A percentile compares a stretch with the other conserved stretches of the same genome.
phyloP scores from a whole-genome alignment of 176 grass and related monocot species.

The Oryza australiensis region DNA sequence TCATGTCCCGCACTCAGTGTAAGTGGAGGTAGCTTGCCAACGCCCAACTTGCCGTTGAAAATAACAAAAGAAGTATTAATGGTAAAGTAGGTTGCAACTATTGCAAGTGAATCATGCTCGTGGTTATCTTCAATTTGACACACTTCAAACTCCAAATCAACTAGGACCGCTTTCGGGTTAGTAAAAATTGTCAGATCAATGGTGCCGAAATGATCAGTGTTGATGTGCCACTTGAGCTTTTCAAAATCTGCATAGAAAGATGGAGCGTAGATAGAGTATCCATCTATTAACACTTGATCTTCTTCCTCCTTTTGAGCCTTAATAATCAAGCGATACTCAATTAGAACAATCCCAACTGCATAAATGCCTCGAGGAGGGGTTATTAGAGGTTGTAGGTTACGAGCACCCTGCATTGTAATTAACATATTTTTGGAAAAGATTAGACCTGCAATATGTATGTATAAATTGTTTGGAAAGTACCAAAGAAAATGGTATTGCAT shows the following conservation, averaged over 20 bases:
- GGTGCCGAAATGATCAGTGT: not conserved
- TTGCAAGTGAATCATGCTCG: not conserved
- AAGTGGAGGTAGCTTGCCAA: not conserved
- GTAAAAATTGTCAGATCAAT: not conserved
- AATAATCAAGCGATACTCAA: not conserved
- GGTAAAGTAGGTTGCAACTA: not conserved
- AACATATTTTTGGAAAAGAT: not conserved
- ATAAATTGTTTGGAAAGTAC: not conserved
- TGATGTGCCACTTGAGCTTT: constrained; percentile 4
- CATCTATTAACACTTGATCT: not conserved
- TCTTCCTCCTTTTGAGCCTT: not conserved
- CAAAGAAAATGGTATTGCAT: not conserved
- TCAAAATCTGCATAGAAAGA: not conserved
- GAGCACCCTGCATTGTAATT: not conserved
- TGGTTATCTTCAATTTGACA: not conserved
- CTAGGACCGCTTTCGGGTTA: not conserved
- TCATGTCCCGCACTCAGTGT: not conserved
- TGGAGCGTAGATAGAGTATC: not conserved
- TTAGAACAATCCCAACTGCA: not conserved
- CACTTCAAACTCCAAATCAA: constrained; percentile 14
- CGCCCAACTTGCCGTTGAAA: not conserved
- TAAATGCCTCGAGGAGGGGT: not conserved
- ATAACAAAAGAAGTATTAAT: not conserved
- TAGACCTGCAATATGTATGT: not conserved
- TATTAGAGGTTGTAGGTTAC: not conserved